phyloP scores from a whole-genome alignment of 1,284 basidiomycete genomes.

The Cerioporus squamosus region DNA sequence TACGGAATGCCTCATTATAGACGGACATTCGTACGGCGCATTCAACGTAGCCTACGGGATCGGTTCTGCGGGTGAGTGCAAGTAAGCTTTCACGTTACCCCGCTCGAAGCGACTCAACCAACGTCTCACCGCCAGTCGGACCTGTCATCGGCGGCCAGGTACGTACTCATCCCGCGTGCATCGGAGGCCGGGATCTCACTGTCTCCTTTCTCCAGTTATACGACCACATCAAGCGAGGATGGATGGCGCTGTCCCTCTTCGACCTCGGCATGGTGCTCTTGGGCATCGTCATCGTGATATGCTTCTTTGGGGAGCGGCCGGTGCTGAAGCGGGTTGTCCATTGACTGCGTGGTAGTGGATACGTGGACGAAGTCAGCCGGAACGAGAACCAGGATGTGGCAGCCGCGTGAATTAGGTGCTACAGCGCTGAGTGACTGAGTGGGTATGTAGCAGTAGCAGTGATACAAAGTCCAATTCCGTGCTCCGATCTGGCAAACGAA shows the following conservation, averaged over 20 bases:
- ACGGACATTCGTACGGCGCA: conserved; percentile 69
- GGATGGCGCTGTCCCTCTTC: conserved; percentile 57
- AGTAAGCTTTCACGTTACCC: not conserved
- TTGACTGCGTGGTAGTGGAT: not conserved
- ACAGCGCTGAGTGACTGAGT: not conserved
- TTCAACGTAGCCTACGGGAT: conserved; percentile 73
- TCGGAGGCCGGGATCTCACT: no score
- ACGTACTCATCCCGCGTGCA: conserved; percentile 8
- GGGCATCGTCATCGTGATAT: conserved; percentile 44
- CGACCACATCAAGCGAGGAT: conserved; percentile 54
- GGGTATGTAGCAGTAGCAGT: not conserved
- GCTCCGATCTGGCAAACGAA: not conserved
- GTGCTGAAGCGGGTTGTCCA: conserved; percentile 34
- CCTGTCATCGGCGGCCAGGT: conserved; percentile 73
- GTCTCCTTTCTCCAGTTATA: conserved; percentile 50
- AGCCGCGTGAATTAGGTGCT: not conserved
- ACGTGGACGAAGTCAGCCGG: no score
- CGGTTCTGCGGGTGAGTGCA: conserved; percentile 52
- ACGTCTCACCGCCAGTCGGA: conserved; percentile 50
- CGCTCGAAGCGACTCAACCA: not conserved
- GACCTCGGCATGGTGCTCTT: conserved; percentile 46
- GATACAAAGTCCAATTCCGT: not conserved
- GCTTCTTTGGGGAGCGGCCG: conserved; percentile 54
- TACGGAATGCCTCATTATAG: conserved; percentile 34
- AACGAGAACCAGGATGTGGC: no score